These are phyloP conservation scores for Gentiana straminea DNA, from an alignment of 257 asterid genomes.

Conservation along the genomic window DNA sequence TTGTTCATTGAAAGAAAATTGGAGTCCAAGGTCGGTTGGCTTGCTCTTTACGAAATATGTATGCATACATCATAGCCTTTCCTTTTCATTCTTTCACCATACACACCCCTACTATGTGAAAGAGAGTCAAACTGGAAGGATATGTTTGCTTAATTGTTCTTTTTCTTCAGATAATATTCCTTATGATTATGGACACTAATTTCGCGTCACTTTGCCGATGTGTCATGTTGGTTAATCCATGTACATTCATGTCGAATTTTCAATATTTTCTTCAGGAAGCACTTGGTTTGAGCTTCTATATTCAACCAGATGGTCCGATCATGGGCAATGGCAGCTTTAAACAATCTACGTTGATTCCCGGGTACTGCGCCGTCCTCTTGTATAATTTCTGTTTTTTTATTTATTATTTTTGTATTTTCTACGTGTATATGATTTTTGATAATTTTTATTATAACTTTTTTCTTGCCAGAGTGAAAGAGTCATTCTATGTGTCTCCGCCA, in stretches of 20 bases:
- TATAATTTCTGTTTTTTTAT: conserved; percentile 5
- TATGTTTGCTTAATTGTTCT: too few relatives aligned
- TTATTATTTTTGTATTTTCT: conserved; percentile 6
- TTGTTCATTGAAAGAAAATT: conserved; percentile 72
- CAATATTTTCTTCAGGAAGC: conserved; percentile 33
- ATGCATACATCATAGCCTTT: too few relatives aligned
- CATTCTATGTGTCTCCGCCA: conserved; percentile 91
- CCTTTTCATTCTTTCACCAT: too few relatives aligned
- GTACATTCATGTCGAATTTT: conserved; percentile 9
- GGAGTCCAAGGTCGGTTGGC: conserved; percentile 69
- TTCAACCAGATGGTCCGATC: conserved; percentile 94
- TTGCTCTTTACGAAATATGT: neutral
- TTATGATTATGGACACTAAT: neutral
- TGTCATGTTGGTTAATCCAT: neutral
- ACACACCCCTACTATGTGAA: too few relatives aligned
- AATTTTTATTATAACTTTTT: conserved; percentile 10
- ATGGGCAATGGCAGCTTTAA: conserved; percentile 58
- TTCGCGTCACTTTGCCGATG: neutral
- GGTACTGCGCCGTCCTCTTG: conserved; percentile 30
- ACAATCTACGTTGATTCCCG: conserved; percentile 75
- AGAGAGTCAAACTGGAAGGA: too few relatives aligned
- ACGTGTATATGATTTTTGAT: neutral
- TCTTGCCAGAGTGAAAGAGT: conserved; percentile 55
- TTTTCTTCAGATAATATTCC: neutral
- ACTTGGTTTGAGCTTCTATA: conserved; percentile 62